Evolutionary conservation across 106 monocot species (phyloP), one percentile per base, ranked within the genome.

Genomic region (Cymbidium sinense): DNA sequence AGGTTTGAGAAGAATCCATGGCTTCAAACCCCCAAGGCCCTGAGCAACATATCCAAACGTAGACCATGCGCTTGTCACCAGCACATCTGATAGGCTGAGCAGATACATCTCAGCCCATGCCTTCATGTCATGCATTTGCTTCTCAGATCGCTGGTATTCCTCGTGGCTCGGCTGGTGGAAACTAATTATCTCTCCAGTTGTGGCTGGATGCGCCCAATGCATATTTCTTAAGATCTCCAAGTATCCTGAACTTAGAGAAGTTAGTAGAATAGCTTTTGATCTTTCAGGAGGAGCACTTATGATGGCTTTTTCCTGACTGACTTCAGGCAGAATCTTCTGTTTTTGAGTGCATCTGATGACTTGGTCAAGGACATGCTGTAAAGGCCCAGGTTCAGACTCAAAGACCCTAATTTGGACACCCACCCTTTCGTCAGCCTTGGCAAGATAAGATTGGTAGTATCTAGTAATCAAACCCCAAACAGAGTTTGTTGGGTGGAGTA

Each of bases 331-430:
- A 18, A 88, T 47, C 29, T 82, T 86, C 69, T 88, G 82, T 27
- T 79, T 76, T 64, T 50, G 43, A 28, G 82, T 44, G 70, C 91
- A 91, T 34, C 35, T 29, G 25, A 82, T 15, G 25, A 91, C 78
- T 27, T 84, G 88, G 27, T 82, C 80, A 4, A 83, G 70, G 64
- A 84, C 77, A 78, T 77, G 80, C 61, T 86, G 87, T 34, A 86
- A 87, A 36, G 85, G 71, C 64, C 83, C 77, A 30, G 85, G 2
- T 64, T 81, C 73, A 61, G 36, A 29, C 35, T 86, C 84, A 62
- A 96, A 90, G 28, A 91, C 79, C 41, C 95, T 87, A 30, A 96
- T 87, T 71, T 91, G 94, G 47, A 96, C 81, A 44, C 93, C 96
- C 9, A 93, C 28, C 13, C 74, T 88, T 81, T 91, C 85, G 20